Conservation (phyloP, 129 eudicot genomes). For the Flaveria linearis region DNA sequence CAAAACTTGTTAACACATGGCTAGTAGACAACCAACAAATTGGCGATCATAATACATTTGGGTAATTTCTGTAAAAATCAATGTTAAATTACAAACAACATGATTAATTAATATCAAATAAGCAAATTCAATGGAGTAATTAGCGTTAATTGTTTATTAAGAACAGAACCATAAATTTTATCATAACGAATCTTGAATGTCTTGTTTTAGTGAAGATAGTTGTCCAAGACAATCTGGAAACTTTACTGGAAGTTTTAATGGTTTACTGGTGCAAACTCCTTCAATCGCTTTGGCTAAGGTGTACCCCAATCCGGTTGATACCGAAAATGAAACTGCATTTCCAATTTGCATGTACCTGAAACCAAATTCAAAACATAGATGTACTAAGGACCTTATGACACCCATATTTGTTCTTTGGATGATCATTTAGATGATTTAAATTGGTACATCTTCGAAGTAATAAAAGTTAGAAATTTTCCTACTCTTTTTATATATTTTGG, state of each 20-base stretch:
- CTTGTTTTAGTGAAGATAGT: constrained; percentile 20
- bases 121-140: not conserved
- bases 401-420: too few species aligned
- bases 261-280: constrained; percentile 35
- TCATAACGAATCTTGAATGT: constrained; percentile 18
- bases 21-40: too few species aligned
- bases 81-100: constrained; percentile 27
- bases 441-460: not conserved
- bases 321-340: constrained; percentile 58
- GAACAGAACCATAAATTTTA: not conserved
- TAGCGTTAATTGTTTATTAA: not conserved
- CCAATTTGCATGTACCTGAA: constrained; percentile 62
- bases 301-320: constrained; percentile 54
- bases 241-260: constrained; percentile 36
- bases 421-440: too few species aligned
- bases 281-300: constrained; percentile 46
- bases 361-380: not conserved
- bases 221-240: constrained; percentile 47
- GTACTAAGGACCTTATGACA: not conserved
- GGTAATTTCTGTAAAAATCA: constrained; percentile 2
- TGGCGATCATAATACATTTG: too few species aligned
- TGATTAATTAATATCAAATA: constrained; percentile 17
- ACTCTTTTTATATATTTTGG: not conserved
- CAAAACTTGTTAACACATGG: too few species aligned
- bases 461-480: not conserved